A percentile compares a stretch with the other conserved stretches of the same genome.
These are phyloP conservation scores for Nicotiana paniculata DNA, from an alignment of 257 asterid genomes.

Conservation along the genomic window DNA sequence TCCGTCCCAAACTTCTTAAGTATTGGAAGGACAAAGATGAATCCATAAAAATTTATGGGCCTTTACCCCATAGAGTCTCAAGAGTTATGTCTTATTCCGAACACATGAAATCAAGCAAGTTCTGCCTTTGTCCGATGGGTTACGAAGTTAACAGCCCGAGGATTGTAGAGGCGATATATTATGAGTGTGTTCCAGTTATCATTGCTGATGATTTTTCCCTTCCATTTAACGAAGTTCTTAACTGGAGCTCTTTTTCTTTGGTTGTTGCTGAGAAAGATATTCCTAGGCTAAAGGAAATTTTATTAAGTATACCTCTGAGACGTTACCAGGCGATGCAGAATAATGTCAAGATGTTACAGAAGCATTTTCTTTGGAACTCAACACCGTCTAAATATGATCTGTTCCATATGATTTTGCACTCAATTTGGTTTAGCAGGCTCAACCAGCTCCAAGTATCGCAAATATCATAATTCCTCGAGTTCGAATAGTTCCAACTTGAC, in stretches of 20 bases:
- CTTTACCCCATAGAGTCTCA: slow-evolving; percentile 51
- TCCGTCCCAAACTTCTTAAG: slow-evolving; percentile 62
- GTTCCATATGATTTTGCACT: slow-evolving; percentile 86
- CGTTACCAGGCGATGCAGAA: slow-evolving; percentile 54
- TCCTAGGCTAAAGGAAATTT: slow-evolving; percentile 67
- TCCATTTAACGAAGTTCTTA: slow-evolving; percentile 54
- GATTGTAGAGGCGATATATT: slow-evolving; percentile 79
- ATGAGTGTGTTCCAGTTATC: slow-evolving; percentile 83
- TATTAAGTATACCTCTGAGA: slow-evolving; percentile 52
- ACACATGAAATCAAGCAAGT: slow-evolving; percentile 92
- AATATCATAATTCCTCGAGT: background rate
- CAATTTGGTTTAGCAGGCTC: slow-evolving; percentile 74
- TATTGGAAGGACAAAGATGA: slow-evolving; percentile 70
- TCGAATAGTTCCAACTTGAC: background rate
- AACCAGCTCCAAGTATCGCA: slow-evolving; percentile 43
- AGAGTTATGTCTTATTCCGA: slow-evolving; percentile 53
- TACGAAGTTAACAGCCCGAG: slow-evolving; percentile 92
- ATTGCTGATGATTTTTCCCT: slow-evolving; percentile 71
- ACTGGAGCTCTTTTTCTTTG: slow-evolving; percentile 74
- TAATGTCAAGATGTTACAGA: slow-evolving; percentile 73
- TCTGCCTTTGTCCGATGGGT: slow-evolving; percentile 92
- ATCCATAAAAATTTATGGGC: slow-evolving; percentile 69
- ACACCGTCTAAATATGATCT: slow-evolving; percentile 65
- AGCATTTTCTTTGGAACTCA: slow-evolving; percentile 77
- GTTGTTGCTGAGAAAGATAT: slow-evolving; percentile 67